Evolutionary conservation across 176 grass and related monocot genomes (phyloP).

Genomic region (Guadua angustifolia): DNA sequence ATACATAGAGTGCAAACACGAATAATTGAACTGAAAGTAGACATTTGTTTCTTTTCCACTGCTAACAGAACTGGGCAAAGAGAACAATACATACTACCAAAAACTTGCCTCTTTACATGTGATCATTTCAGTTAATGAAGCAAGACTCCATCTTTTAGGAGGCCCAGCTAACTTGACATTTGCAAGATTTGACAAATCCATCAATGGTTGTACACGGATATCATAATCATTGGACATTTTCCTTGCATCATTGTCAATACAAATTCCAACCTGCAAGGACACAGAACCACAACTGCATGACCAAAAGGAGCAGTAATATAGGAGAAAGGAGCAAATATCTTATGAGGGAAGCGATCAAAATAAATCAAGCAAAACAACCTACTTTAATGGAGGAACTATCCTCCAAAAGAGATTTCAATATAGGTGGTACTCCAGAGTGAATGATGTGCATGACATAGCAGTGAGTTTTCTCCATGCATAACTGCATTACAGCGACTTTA

Average conservation of each 20-base stretch:
- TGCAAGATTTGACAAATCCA: constrained; percentile 81
- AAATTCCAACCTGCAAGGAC: constrained; percentile 79
- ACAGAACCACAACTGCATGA: constrained; percentile 3
- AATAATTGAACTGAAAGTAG: constrained; percentile 22
- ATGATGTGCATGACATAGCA: constrained; percentile 88
- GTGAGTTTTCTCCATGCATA: constrained; percentile 70
- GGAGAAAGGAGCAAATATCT: background rate
- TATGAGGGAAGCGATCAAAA: background rate
- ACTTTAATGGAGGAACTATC: constrained; percentile 82
- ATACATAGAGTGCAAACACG: constrained; percentile 31
- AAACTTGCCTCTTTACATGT: constrained; percentile 76
- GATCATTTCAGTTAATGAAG: constrained; percentile 82
- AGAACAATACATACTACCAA: background rate
- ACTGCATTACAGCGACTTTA: constrained; percentile 94
- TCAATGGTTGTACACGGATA: constrained; percentile 67
- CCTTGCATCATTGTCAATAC: constrained; percentile 78
- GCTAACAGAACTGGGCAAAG: constrained; percentile 3
- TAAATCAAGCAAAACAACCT: constrained; percentile 20
- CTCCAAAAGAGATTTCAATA: constrained; percentile 75
- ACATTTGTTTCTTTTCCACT: background rate
- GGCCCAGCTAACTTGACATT: constrained; percentile 66
- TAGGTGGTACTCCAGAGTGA: constrained; percentile 78
- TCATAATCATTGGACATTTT: constrained; percentile 82
- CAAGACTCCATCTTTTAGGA: constrained; percentile 77
- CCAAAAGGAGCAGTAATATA: background rate